Conservation (phyloP, 2,329 filamentous ascomycete species). For the Cladosporium sp. region DNA sequence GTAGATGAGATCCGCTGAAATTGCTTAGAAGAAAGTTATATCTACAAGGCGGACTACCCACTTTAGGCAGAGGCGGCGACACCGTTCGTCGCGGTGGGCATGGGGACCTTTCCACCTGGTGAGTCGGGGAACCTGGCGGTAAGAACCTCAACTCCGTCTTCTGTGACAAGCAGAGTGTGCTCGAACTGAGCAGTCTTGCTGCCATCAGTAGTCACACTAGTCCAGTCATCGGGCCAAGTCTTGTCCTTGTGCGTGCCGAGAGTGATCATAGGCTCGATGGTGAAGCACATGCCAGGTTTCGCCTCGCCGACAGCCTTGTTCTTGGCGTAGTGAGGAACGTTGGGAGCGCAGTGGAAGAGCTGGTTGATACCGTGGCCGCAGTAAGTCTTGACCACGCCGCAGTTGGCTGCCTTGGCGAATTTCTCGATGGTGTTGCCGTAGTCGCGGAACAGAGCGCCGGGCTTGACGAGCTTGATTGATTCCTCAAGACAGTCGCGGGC, state of each 20-base stretch:
- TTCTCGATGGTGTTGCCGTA: slow-evolving; percentile 93
- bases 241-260: slow-evolving; percentile 83
- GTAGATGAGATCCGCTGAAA: background rate
- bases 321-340: slow-evolving; percentile 92
- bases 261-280: slow-evolving; percentile 96
- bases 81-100: slow-evolving; percentile 10
- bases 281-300: slow-evolving; percentile 95
- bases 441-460: slow-evolving; percentile 82
- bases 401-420: slow-evolving; percentile 75
- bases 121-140: slow-evolving; percentile 68
- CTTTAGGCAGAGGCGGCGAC: background rate
- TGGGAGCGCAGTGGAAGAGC: slow-evolving; percentile 86
- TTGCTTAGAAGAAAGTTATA: background rate
- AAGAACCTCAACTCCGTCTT: slow-evolving; percentile 72
- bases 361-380: slow-evolving; percentile 92
- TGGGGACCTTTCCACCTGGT: slow-evolving; percentile 56
- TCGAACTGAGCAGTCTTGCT: slow-evolving; percentile 88
- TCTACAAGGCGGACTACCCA: background rate
- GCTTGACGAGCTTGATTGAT: slow-evolving; percentile 87
- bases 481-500: slow-evolving; percentile 83
- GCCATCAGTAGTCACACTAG: slow-evolving; percentile 84
- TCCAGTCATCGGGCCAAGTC: slow-evolving; percentile 98
- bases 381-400: slow-evolving; percentile 88
- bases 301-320: slow-evolving; percentile 92
- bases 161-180: slow-evolving; percentile 75